Percentiles rank a stretch among this genome's conserved stretches.
Evolutionary conservation across 352 stramenopile species (phyloP).

Genomic region (Pythium biforme): DNA sequence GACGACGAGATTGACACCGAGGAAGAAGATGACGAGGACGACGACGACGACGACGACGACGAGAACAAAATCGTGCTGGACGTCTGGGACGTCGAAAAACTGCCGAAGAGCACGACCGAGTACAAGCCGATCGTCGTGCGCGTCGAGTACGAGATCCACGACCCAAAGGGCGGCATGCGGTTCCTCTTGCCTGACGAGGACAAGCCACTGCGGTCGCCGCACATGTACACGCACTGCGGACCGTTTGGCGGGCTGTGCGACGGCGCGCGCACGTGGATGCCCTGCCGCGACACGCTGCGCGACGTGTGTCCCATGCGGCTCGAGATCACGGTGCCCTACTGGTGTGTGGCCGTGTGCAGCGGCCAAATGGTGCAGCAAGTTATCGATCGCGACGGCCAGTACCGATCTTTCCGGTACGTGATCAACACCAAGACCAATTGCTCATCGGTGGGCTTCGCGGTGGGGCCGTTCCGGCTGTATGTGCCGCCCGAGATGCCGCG

Average conservation of each 20-base stretch:
- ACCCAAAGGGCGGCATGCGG: conserved; percentile 60
- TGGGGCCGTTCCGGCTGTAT: conserved; percentile 76
- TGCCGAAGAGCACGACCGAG: conserved; percentile 64
- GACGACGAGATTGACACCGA: conserved; percentile 36
- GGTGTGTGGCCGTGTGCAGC: conserved; percentile 79
- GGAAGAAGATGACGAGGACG: conserved; percentile 38
- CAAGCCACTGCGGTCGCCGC: conserved; percentile 67
- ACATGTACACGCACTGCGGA: conserved; percentile 88
- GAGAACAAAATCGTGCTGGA: conserved; percentile 53
- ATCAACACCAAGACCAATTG: conserved; percentile 82
- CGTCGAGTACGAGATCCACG: conserved; percentile 78
- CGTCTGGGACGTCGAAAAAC: conserved; percentile 65
- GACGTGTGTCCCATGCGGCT: conserved; percentile 75
- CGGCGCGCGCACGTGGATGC: conserved; percentile 83
- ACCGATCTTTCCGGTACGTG: conserved; percentile 74
- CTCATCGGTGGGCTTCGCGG: conserved; percentile 77
- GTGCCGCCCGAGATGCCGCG: conserved; percentile 71
- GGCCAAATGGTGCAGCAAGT: conserved; percentile 85
- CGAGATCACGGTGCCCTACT: conserved; percentile 78
- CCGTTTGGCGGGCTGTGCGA: conserved; percentile 82
- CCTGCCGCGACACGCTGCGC: conserved; percentile 68
- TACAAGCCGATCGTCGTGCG: conserved; percentile 70
- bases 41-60: conserved; percentile 44
- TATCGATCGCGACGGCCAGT: conserved; percentile 55
- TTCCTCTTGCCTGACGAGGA: conserved; percentile 74